Evolutionary conservation across 2,329 filamentous ascomycete species (phyloP), one percentile per base, ranked within the genome.

Genomic region (Ramularia endophylla): DNA sequence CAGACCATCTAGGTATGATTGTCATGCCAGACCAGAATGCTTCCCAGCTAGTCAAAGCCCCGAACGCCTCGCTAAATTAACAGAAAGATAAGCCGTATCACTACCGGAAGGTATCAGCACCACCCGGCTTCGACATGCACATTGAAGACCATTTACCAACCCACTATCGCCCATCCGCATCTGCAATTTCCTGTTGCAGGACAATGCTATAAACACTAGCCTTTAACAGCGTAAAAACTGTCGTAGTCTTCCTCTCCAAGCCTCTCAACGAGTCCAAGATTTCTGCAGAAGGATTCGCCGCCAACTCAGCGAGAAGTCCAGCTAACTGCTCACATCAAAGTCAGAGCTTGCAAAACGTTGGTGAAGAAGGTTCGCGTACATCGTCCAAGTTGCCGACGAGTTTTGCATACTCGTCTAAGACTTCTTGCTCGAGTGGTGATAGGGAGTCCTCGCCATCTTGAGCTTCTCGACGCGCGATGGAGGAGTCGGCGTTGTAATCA

Each of bases 131-230:
- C 22, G 11, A 25, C 6, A 25, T 6, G 11, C 22, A 11, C 22
- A 6, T 11, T 11, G 6, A 25, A 25, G 11, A 6, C 11, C 22
- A 25, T 11, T 25, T 11, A 25, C 22, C 22, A 6, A 25, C 22
- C 22, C 11, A 25, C 22, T 25, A 25, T 35, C 36, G 9, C 38
- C 43, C 32, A 25, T 73, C 73, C 36, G 78, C 84, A 66, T 82
- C 85, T 49, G 83, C 81, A 57, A 94, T 87, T 75, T 97, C 87
- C 75, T 97, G 90, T 75, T 98, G 90, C 70, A 98, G 66, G 47
- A 98, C 89, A 70, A 98, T 98, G 62, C 86, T 94, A 70, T 98
- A 98, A 50, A 98, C 92, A 65, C 90, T 97, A 13, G 92, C 90
- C 72, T 98, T 98, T 61, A 98, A 75, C 61, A 97, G 68, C 48